A percentile compares a stretch with the other conserved stretches of the same genome.
phyloP scores from a whole-genome alignment of 140 eudicot species.

The Stevia rebaudiana region DNA sequence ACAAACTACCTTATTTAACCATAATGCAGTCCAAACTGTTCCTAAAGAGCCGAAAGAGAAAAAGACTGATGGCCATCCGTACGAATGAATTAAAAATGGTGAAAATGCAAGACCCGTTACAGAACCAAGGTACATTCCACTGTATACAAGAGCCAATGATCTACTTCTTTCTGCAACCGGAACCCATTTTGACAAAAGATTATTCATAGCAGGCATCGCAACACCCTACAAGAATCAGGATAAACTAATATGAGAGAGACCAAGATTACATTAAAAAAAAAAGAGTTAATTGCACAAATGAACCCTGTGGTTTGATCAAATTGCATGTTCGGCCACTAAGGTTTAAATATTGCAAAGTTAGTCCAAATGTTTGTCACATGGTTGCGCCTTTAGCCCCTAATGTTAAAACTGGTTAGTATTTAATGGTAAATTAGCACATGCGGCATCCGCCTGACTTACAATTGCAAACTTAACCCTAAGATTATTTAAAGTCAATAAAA shows the following conservation, averaged over 20 bases:
- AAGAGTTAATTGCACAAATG: too few species aligned
- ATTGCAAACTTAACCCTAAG: too few species aligned
- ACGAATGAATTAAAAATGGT: conserved; percentile 74
- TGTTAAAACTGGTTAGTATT: too few species aligned
- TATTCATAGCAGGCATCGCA: conserved; percentile 99
- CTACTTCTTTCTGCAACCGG: conserved; percentile 98
- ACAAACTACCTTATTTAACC: conserved; percentile 64
- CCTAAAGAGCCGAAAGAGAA: conserved; percentile 95
- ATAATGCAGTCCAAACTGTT: conserved; percentile 74
- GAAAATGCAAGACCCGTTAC: conserved; percentile 97
- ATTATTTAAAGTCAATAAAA: too few species aligned
- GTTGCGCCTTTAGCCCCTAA: too few species aligned
- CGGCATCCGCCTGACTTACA: too few species aligned
- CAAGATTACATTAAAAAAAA: not conserved
- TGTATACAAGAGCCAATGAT: conserved; percentile 87
- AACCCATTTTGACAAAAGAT: conserved; percentile 88
- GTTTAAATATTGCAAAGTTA: too few species aligned
- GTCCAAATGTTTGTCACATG: too few species aligned
- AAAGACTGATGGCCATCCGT: conserved; percentile 95
- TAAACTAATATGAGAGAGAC: not conserved
- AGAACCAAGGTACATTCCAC: conserved; percentile 98
- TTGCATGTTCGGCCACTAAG: too few species aligned
- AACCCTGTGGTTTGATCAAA: too few species aligned
- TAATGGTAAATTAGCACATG: too few species aligned
- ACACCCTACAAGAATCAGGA: conserved; percentile 60